Evolutionary conservation across 441 rosid species (phyloP).

Genomic region (Gossypium trilobum): DNA sequence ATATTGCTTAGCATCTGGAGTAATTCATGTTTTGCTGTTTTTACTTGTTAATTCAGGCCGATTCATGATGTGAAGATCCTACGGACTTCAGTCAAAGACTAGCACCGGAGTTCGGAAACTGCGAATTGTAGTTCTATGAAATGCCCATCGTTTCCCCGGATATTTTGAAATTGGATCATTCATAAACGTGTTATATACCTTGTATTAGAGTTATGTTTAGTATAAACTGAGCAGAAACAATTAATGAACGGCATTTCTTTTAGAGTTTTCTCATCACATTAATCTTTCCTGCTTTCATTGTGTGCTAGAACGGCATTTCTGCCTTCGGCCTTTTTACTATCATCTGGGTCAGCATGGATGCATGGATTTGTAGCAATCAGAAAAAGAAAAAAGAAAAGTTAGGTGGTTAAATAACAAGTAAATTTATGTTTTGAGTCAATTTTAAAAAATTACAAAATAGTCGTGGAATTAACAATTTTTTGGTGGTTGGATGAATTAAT

Average conservation of each 20-base stretch:
- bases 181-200: background rate
- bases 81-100: conserved; percentile 69
- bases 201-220: background rate
- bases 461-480: no score
- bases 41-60: conserved; percentile 40
- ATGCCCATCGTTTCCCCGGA: background rate
- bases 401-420: no score
- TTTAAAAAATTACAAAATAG: no score
- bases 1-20: background rate
- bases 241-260: background rate
- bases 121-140: background rate
- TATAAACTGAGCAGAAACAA: background rate
- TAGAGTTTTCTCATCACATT: background rate
- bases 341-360: no score
- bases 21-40: background rate
- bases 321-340: background rate
- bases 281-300: background rate
- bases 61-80: conserved; percentile 87
- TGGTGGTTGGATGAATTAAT: no score
- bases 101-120: conserved; percentile 9
- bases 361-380: no score
- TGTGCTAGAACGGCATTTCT: background rate
- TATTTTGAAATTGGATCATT: background rate
- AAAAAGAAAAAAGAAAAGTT: no score
- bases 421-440: no score